Conservation (phyloP, 2,329 filamentous ascomycete species). For the Neonectria sp. region DNA sequence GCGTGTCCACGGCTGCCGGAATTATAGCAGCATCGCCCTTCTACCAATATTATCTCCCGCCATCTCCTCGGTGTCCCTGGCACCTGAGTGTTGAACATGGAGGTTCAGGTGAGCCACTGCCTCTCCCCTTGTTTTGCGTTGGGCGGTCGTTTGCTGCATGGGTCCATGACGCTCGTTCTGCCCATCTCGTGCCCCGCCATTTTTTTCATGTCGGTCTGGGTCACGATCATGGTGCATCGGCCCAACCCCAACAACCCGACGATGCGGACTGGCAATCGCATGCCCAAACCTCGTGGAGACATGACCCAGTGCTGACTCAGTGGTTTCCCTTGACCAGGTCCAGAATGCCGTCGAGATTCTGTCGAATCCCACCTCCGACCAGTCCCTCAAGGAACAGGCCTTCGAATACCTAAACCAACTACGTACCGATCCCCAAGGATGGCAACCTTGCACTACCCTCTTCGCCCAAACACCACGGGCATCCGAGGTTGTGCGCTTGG, state of each 20-base stretch:
- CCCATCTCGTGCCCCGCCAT: constrained; percentile 48
- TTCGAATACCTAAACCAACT: constrained; percentile 86
- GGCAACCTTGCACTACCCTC: constrained; percentile 90
- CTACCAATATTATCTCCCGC: constrained; percentile 29
- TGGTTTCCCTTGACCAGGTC: constrained; percentile 69
- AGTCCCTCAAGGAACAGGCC: constrained; percentile 83
- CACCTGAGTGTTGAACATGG: constrained; percentile 56
- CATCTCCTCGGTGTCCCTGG: constrained; percentile 17
- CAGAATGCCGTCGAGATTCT: constrained; percentile 97
- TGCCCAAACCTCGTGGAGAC: constrained; percentile 2
- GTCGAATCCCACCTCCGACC: constrained; percentile 85
- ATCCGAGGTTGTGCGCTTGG: constrained; percentile 88
- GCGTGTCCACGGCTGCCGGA: constrained; percentile 58
- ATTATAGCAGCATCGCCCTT: constrained; percentile 59
- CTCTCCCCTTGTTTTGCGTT: constrained; percentile 31
- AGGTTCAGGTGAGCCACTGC: constrained; percentile 61
- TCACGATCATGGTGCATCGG: constrained; percentile 39
- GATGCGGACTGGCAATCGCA: constrained; percentile 29
- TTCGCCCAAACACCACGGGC: constrained; percentile 84
- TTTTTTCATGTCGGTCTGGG: constrained; percentile 41
- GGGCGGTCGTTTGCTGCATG: constrained; percentile 22
- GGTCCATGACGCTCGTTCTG: constrained; percentile 44
- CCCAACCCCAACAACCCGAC: constrained; percentile 39
- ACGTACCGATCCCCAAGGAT: constrained; percentile 85
- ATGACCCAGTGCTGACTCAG: constrained; percentile 7